Evolutionary conservation across 345 rosid species (phyloP).

Genomic region (Heritiera fomes): DNA sequence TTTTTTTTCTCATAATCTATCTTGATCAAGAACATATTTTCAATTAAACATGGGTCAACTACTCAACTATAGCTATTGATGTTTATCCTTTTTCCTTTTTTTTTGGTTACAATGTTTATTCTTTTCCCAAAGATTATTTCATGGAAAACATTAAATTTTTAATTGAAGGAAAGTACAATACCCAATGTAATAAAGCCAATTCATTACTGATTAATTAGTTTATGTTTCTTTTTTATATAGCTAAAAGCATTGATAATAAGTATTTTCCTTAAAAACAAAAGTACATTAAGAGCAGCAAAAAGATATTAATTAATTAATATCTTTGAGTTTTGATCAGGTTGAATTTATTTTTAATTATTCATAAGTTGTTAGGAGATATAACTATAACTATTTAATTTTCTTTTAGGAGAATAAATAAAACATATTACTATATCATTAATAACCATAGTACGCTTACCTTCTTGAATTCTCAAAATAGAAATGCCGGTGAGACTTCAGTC

Average conservation of each 20-base stretch:
- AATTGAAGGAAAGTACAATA: neutral
- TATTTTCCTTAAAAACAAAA: neutral
- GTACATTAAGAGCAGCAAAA: too few relatives aligned
- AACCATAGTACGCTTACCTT: too few relatives aligned
- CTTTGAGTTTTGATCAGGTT: neutral
- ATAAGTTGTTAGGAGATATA: neutral
- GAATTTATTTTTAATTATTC: neutral
- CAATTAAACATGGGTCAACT: too few relatives aligned
- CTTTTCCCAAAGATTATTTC: neutral
- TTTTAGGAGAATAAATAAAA: neutral
- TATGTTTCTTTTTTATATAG: neutral
- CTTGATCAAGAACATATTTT: too few relatives aligned
- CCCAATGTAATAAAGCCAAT: neutral
- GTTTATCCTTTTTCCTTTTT: too few relatives aligned
- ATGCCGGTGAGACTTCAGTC: too few relatives aligned
- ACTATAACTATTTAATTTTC: neutral
- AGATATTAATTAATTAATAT: neutral
- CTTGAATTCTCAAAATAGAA: too few relatives aligned
- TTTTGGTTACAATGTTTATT: slow-evolving; percentile 1
- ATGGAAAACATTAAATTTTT: neutral
- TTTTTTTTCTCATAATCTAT: too few relatives aligned
- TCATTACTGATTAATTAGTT: neutral
- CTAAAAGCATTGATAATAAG: neutral
- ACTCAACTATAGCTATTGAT: too few relatives aligned
- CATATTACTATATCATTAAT: too few relatives aligned